Conservation (phyloP, 2,329 filamentous ascomycete genomes). For the Beauveria rudraprayagi region DNA sequence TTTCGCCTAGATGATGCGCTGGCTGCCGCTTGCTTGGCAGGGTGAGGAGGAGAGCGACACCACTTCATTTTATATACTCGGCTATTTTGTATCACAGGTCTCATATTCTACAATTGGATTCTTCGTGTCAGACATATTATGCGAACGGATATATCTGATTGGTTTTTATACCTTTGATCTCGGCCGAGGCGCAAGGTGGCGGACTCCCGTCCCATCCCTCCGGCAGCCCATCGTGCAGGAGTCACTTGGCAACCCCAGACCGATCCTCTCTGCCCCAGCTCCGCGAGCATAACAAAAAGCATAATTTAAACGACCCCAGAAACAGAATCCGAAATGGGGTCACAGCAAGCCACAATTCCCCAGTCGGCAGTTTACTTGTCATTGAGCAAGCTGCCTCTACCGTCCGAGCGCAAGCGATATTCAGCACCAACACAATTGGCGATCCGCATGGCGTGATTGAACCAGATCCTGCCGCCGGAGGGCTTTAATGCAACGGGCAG, state of each 20-base stretch:
- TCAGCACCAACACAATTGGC: neutral
- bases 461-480: neutral
- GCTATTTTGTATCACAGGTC: no score
- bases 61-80: neutral
- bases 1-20: neutral
- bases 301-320: neutral
- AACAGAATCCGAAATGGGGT: neutral
- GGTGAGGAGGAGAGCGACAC: neutral
- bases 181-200: neutral
- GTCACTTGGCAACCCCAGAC: neutral
- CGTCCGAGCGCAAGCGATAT: constrained; percentile 1
- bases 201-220: neutral
- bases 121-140: neutral
- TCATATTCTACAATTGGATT: neutral
- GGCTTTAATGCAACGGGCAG: neutral
- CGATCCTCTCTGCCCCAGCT: neutral
- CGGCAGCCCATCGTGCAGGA: neutral
- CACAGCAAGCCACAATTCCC: neutral
- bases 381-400: neutral
- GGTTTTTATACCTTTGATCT: neutral
- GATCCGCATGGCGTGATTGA: constrained; percentile 6
- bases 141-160: no score
- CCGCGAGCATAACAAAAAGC: neutral
- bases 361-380: neutral
- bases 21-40: neutral